phyloP scores from a whole-genome alignment of 305 asterid genomes.

The Euphrasia arctica region DNA sequence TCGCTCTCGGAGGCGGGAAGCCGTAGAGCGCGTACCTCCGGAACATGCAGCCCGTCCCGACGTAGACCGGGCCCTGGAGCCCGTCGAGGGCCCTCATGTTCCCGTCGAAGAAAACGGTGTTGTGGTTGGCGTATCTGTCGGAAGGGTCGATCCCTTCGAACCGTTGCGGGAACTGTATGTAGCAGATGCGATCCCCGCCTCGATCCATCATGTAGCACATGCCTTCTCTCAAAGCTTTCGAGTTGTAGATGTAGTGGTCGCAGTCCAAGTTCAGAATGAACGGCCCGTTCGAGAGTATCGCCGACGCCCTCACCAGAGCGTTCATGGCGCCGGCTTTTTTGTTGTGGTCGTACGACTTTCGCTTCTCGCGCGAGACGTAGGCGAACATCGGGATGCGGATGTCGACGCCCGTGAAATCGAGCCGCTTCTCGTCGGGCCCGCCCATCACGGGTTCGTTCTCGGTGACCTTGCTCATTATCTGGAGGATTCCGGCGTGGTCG shows the following conservation, averaged over 20 bases:
- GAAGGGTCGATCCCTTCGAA: slow-evolving; percentile 99
- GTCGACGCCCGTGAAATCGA: slow-evolving; percentile 83
- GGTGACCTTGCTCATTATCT: slow-evolving; percentile 97
- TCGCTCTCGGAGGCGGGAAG: slow-evolving; percentile 79
- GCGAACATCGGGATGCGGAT: slow-evolving; percentile 88
- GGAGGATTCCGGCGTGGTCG: slow-evolving; percentile 79
- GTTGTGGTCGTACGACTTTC: slow-evolving; percentile 83
- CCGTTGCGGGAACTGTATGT: slow-evolving; percentile 94
- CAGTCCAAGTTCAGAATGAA: slow-evolving; percentile 94
- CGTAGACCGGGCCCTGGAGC: slow-evolving; percentile 95
- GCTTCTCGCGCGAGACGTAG: slow-evolving; percentile 90
- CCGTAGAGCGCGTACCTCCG: slow-evolving; percentile 90
- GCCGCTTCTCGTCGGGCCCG: slow-evolving; percentile 54
- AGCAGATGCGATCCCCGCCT: slow-evolving; percentile 94
- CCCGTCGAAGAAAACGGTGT: slow-evolving; percentile 93
- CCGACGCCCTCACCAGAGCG: slow-evolving; percentile 94
- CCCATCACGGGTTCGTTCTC: slow-evolving; percentile 79
- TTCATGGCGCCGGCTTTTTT: slow-evolving; percentile 99
- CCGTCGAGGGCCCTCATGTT: slow-evolving; percentile 99
- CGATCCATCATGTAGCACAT: slow-evolving; percentile 99
- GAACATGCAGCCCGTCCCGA: slow-evolving; percentile 96
- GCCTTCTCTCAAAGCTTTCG: slow-evolving; percentile 76
- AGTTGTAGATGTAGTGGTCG: slow-evolving; percentile 86
- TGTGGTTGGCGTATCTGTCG: slow-evolving; percentile 95
- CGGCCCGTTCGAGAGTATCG: slow-evolving; percentile 84